These are phyloP conservation scores for Huiozyma sinensis DNA, from an alignment of 805 yeast genomes.

Conservation along the genomic window DNA sequence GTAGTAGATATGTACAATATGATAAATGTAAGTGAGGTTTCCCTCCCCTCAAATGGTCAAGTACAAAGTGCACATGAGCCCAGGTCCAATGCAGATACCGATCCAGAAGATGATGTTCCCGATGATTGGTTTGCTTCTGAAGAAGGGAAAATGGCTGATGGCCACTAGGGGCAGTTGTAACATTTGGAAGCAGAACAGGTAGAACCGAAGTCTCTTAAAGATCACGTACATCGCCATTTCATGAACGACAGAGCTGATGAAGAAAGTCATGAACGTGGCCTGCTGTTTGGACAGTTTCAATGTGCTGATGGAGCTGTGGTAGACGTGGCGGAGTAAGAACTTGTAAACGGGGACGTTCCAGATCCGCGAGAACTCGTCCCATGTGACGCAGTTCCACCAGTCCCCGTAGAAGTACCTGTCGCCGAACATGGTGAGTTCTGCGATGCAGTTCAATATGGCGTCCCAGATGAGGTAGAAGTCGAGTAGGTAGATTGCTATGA, in stretches of 20 bases:
- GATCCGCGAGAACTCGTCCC: conserved; percentile 86
- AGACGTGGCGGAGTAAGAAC: conserved; percentile 84
- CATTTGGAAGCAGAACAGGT: conserved; percentile 74
- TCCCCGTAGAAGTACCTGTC: conserved; percentile 90
- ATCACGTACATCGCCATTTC: conserved; percentile 88
- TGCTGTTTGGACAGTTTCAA: conserved; percentile 49
- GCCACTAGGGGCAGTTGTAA: conserved; percentile 72
- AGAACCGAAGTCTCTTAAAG: conserved; percentile 74
- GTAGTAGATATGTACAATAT: not conserved
- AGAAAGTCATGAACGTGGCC: conserved; percentile 71
- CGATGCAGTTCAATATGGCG: conserved; percentile 78
- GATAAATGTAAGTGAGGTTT: not conserved
- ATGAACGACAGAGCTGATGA: conserved; percentile 74
- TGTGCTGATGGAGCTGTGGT: conserved; percentile 78
- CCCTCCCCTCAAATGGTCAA: conserved; percentile 32
- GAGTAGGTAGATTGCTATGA: conserved; percentile 62
- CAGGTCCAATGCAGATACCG: conserved; percentile 84
- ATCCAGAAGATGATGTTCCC: conserved; percentile 86
- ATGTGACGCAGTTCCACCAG: conserved; percentile 95
- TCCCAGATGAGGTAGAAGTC: conserved; percentile 93
- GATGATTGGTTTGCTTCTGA: conserved; percentile 45
- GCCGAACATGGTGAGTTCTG: conserved; percentile 80
- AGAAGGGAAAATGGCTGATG: conserved; percentile 46
- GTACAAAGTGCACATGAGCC: conserved; percentile 75
- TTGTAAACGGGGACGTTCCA: conserved; percentile 95